phyloP scores from a whole-genome alignment of 148 eudicot species.

The Amaranthus palmeri region DNA sequence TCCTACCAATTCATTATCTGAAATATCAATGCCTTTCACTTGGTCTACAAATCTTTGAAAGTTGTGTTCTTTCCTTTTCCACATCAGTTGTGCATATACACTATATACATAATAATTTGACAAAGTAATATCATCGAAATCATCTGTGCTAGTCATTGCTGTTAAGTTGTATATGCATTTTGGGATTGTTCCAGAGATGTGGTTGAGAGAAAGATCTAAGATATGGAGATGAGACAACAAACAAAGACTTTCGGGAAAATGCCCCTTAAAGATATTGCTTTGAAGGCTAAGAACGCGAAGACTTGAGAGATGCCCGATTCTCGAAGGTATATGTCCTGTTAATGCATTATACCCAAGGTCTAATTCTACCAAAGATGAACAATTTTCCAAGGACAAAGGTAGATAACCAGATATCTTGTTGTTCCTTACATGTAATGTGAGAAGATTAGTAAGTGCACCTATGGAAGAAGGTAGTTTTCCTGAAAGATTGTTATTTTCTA shows the following conservation, averaged over 20 bases:
- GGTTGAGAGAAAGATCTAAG: slow-evolving; percentile 14
- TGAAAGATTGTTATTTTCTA: too few species aligned
- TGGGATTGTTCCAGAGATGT: slow-evolving; percentile 14
- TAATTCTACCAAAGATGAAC: background rate
- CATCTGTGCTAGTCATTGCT: background rate
- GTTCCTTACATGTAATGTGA: too few species aligned
- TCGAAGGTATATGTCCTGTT: slow-evolving; percentile 7
- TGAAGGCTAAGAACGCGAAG: slow-evolving; percentile 3
- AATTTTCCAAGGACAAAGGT: slow-evolving; percentile 4
- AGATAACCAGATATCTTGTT: background rate
- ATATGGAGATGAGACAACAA: slow-evolving; percentile 5
- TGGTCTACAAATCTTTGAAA: background rate
- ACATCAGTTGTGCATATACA: background rate
- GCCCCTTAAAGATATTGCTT: slow-evolving; percentile 9
- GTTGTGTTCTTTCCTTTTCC: slow-evolving; percentile 16
- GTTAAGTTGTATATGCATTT: slow-evolving; percentile 16
- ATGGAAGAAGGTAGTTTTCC: too few species aligned
- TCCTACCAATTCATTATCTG: background rate
- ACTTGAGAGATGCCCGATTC: background rate
- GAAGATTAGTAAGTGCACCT: too few species aligned
- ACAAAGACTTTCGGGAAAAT: slow-evolving; percentile 13
- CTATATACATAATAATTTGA: too few species aligned
- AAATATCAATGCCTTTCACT: slow-evolving; percentile 5
- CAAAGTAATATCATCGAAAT: background rate
- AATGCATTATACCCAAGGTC: slow-evolving; percentile 18